These are phyloP conservation scores for Malassezia restricta DNA, from an alignment of 1,284 basidiomycete species.

Conservation along the genomic window DNA sequence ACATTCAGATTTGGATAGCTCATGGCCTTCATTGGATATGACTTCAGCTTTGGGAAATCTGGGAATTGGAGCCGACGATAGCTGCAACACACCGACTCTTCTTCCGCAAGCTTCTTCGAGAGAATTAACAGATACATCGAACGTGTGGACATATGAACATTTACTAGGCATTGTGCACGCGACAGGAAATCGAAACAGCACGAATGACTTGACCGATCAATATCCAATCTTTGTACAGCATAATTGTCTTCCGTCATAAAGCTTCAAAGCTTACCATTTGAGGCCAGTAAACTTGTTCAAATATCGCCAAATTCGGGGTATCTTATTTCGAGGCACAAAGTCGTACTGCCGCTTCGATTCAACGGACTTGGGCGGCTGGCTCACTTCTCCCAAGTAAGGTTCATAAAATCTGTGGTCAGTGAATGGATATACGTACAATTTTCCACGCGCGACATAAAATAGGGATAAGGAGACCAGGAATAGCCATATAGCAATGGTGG, in stretches of 20 bases:
- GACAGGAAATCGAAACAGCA: no score
- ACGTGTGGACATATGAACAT: background rate
- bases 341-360: slow-evolving; percentile 21
- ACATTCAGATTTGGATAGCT: no score
- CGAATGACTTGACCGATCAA: no score
- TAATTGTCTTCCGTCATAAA: background rate
- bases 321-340: slow-evolving; percentile 16
- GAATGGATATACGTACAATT: slow-evolving; percentile 20
- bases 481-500: slow-evolving; percentile 26
- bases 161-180: no score
- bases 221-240: background rate
- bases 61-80: background rate
- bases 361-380: slow-evolving; percentile 18
- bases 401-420: background rate
- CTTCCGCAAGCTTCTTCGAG: background rate
- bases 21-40: no score
- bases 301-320: background rate
- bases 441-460: slow-evolving; percentile 11
- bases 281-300: background rate
- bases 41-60: background rate
- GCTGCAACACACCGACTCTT: background rate
- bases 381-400: slow-evolving; percentile 25
- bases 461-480: slow-evolving; percentile 18
- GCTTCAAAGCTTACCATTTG: background rate
- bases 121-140: background rate